Conservation (phyloP, 2,329 filamentous ascomycete genomes). For the Aspergillus caelatus region DNA sequence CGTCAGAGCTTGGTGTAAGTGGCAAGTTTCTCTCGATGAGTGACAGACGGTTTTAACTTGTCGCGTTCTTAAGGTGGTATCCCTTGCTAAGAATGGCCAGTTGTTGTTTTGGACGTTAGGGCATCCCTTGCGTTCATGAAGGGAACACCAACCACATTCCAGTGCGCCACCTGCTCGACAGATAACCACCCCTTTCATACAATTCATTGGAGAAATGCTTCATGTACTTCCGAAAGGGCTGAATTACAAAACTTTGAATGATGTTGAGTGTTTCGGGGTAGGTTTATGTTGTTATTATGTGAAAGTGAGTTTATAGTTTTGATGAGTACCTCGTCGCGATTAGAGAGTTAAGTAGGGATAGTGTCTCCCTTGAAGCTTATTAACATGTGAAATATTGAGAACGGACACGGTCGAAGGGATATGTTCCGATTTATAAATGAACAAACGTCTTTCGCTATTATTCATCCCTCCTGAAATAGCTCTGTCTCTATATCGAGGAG, state of each 20-base stretch:
- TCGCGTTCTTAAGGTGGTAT: background rate
- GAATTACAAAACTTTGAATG: background rate
- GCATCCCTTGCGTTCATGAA: background rate
- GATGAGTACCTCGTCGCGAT: background rate
- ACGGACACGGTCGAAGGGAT: background rate
- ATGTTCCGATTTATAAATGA: background rate
- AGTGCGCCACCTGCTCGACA: background rate
- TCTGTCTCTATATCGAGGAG: background rate
- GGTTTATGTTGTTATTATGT: background rate
- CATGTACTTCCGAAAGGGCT: background rate
- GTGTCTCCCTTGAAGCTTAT: background rate
- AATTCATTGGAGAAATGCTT: background rate
- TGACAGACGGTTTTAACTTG: background rate
- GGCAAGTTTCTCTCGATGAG: background rate
- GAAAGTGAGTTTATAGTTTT: background rate
- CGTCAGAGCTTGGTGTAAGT: background rate
- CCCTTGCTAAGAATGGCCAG: background rate
- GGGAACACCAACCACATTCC: background rate
- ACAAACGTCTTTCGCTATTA: background rate
- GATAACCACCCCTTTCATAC: background rate
- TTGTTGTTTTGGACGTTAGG: background rate
- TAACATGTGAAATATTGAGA: background rate
- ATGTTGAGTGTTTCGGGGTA: background rate
- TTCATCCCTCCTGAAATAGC: background rate
- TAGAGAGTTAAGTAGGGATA: background rate